These are phyloP conservation scores for Petrea volubilis DNA, from an alignment of 257 asterid species.

Conservation along the genomic window DNA sequence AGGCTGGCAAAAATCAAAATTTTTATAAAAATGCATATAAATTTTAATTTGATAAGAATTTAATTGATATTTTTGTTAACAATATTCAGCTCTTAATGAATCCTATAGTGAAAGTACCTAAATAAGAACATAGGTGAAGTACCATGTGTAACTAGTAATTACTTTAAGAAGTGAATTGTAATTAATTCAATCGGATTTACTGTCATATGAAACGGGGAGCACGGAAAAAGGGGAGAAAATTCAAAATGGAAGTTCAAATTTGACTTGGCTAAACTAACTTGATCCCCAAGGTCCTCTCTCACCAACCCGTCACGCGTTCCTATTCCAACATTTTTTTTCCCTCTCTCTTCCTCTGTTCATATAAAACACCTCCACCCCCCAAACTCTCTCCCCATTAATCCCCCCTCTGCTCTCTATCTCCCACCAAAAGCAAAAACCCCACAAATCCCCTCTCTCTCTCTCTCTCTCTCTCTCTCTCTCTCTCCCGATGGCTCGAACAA, in stretches of 20 bases:
- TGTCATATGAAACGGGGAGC: too few relatives aligned
- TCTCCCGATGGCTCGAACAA: slow-evolving; percentile 27
- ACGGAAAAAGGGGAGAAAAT: slow-evolving; percentile 4
- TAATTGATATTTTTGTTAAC: too few relatives aligned
- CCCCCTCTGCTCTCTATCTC: slow-evolving; percentile 15
- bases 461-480: background rate
- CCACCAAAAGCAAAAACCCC: background rate
- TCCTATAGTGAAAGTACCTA: too few relatives aligned
- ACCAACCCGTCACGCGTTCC: slow-evolving; percentile 26
- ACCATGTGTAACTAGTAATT: too few relatives aligned
- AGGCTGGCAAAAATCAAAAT: too few relatives aligned
- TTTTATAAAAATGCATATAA: too few relatives aligned
- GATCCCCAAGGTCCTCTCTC: slow-evolving; percentile 32
- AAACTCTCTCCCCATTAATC: slow-evolving; percentile 10
- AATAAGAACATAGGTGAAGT: too few relatives aligned
- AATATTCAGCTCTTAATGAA: too few relatives aligned
- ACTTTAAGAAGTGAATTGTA: background rate
- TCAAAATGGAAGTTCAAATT: slow-evolving; percentile 11
- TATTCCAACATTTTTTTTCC: background rate
- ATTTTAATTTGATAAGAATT: too few relatives aligned
- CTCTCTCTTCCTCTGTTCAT: background rate
- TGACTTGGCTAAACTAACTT: slow-evolving; percentile 53
- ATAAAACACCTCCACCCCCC: background rate
- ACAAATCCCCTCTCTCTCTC: background rate
- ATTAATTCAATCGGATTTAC: background rate